Evolutionary conservation across 2,329 filamentous ascomycete species (phyloP).

Genomic region (Leptodontidium sp.): DNA sequence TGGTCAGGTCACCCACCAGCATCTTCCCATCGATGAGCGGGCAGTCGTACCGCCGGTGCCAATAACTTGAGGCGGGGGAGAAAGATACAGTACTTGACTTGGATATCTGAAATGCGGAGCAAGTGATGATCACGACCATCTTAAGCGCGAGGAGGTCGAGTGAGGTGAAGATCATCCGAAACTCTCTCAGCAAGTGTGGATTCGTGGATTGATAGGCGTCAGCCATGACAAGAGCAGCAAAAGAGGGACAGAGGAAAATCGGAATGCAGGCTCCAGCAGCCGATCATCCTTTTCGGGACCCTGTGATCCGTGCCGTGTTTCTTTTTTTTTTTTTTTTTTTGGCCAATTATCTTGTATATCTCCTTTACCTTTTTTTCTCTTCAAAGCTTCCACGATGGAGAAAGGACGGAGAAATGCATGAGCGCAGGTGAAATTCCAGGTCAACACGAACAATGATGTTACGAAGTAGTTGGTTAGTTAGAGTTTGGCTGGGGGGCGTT

Average conservation of each 20-base stretch:
- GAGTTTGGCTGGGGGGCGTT: slow-evolving; percentile 4
- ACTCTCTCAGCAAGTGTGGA: slow-evolving; percentile 16
- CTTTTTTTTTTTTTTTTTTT: neutral
- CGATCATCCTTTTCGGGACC: neutral
- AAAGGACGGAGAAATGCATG: neutral
- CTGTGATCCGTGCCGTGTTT: slow-evolving; percentile 12
- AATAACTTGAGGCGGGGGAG: neutral
- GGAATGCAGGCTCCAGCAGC: neutral
- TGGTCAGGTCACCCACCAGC: too few species aligned
- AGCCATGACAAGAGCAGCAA: slow-evolving; percentile 8
- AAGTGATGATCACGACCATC: slow-evolving; percentile 25
- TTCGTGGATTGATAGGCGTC: slow-evolving; percentile 16
- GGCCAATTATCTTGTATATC: neutral
- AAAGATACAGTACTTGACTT: neutral
- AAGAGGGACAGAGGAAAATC: neutral
- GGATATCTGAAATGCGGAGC: neutral
- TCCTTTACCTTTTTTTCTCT: neutral
- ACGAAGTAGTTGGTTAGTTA: neutral
- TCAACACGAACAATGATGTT: too few species aligned
- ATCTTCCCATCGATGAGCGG: too few species aligned
- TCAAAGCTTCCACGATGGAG: too few species aligned
- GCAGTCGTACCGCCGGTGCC: neutral
- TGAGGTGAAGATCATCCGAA: slow-evolving; percentile 33
- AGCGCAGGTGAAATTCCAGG: too few species aligned
- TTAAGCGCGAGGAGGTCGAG: slow-evolving; percentile 23